Conservation (phyloP, 345 rosid species). For the Syzygium grande region DNA sequence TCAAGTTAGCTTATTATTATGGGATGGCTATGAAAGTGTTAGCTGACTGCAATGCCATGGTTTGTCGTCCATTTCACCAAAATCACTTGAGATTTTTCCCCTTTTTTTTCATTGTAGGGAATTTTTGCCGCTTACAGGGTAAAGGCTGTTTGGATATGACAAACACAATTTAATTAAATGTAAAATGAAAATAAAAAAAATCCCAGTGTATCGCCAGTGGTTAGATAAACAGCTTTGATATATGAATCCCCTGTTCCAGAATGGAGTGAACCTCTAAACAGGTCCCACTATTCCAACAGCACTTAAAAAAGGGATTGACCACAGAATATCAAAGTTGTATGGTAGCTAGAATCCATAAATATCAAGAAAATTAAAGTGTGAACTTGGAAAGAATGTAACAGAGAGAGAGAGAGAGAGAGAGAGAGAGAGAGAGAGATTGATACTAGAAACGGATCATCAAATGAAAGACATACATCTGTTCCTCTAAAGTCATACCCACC, state of each 20-base stretch:
- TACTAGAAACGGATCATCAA: background rate
- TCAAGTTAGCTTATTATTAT: background rate
- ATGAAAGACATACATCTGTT: background rate
- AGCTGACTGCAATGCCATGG: background rate
- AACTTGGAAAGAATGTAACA: background rate
- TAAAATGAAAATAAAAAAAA: too few species aligned
- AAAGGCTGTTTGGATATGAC: background rate
- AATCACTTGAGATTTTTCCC: background rate
- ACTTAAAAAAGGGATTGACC: background rate
- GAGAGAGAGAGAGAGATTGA: background rate
- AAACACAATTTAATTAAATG: background rate
- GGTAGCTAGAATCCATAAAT: background rate
- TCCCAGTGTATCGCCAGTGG: background rate
- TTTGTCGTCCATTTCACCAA: background rate
- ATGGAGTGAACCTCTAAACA: background rate
- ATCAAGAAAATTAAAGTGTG: background rate
- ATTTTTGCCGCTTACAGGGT: background rate
- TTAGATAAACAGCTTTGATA: background rate
- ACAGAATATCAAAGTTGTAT: background rate
- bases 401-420: background rate
- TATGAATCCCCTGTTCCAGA: background rate
- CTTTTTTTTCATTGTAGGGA: background rate
- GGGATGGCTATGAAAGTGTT: background rate
- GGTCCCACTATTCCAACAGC: background rate
- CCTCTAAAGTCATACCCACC: slow-evolving; percentile 29